These are phyloP conservation scores for Penicillium palitans DNA, from an alignment of 2,329 filamentous ascomycete genomes.

Conservation along the genomic window DNA sequence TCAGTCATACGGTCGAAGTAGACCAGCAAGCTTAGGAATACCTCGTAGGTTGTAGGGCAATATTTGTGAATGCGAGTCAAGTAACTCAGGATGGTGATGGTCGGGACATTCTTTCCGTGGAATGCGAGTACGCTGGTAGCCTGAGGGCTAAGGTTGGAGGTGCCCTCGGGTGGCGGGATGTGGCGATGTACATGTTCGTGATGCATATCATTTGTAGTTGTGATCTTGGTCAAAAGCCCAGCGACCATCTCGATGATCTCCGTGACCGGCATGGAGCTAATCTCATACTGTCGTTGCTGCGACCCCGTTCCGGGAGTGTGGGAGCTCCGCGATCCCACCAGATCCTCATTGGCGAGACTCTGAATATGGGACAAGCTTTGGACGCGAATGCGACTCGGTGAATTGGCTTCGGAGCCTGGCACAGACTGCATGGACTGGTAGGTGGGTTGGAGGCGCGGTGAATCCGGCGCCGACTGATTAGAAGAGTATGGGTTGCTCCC, in stretches of 20 bases:
- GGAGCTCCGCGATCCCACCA: constrained; percentile 56
- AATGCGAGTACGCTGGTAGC: constrained; percentile 84
- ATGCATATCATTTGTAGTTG: constrained; percentile 90
- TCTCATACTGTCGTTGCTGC: constrained; percentile 75
- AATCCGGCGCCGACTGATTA: constrained; percentile 44
- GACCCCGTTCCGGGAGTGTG: constrained; percentile 45
- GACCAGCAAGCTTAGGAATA: constrained; percentile 90
- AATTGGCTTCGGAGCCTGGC: constrained; percentile 44
- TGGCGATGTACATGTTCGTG: constrained; percentile 85
- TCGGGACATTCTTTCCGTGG: constrained; percentile 96
- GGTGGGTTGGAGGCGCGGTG: constrained; percentile 49
- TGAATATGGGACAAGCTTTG: constrained; percentile 90
- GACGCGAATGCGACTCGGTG: constrained; percentile 70
- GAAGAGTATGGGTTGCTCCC: constrained; percentile 30
- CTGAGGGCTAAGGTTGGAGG: constrained; percentile 61
- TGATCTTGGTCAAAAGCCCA: constrained; percentile 93
- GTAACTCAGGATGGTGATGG: constrained; percentile 95
- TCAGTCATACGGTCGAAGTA: constrained; percentile 99
- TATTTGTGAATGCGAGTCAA: constrained; percentile 97
- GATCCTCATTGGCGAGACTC: constrained; percentile 77
- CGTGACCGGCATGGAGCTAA: constrained; percentile 93
- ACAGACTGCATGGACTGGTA: constrained; percentile 46
- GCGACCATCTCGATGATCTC: constrained; percentile 99
- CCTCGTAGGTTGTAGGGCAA: constrained; percentile 96
- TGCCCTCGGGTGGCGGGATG: constrained; percentile 61